These are phyloP conservation scores for Tolypocladium amazonense DNA, from an alignment of 2,329 filamentous ascomycete genomes.

Conservation along the genomic window DNA sequence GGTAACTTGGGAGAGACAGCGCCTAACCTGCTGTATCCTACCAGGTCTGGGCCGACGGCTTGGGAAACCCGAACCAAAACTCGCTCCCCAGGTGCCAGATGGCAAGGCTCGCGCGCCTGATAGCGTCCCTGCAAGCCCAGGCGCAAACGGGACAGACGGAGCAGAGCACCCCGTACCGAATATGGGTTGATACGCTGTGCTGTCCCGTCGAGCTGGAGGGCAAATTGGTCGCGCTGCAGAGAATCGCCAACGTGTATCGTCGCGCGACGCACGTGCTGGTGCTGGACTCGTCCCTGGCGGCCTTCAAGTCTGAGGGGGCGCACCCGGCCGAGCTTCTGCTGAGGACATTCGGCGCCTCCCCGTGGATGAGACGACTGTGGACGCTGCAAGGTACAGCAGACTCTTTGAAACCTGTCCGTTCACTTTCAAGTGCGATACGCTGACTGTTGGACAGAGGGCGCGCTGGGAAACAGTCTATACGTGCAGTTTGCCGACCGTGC, in stretches of 20 bases:
- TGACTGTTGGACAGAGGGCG: constrained; percentile 15
- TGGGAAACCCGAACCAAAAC: constrained; percentile 19
- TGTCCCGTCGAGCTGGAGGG: constrained; percentile 15
- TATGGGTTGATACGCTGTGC: constrained; percentile 25
- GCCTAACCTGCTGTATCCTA: background rate
- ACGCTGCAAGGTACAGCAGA: constrained; percentile 19
- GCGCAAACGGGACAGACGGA: background rate
- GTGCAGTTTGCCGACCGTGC: constrained; percentile 22
- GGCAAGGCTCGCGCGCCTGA: constrained; percentile 11
- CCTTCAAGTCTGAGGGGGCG: constrained; percentile 6
- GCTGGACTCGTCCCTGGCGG: constrained; percentile 19
- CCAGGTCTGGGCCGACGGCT: constrained; percentile 24
- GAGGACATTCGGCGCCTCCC: constrained; percentile 18
- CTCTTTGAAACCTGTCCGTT: background rate
- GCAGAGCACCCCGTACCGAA: constrained; percentile 5
- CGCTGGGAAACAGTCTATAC: constrained; percentile 17
- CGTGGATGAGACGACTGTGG: constrained; percentile 29
- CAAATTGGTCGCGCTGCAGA: constrained; percentile 17
- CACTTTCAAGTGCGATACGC: background rate
- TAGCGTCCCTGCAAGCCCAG: constrained; percentile 8
- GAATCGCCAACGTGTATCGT: constrained; percentile 22
- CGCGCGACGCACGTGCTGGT: constrained; percentile 20
- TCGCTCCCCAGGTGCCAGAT: constrained; percentile 21
- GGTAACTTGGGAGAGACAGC: too few relatives aligned
- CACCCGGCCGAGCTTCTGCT: constrained; percentile 15